Base-by-base conservation (phyloP, 1,284 basidiomycete genomes). In the Ceratobasidium sp. region DNA sequence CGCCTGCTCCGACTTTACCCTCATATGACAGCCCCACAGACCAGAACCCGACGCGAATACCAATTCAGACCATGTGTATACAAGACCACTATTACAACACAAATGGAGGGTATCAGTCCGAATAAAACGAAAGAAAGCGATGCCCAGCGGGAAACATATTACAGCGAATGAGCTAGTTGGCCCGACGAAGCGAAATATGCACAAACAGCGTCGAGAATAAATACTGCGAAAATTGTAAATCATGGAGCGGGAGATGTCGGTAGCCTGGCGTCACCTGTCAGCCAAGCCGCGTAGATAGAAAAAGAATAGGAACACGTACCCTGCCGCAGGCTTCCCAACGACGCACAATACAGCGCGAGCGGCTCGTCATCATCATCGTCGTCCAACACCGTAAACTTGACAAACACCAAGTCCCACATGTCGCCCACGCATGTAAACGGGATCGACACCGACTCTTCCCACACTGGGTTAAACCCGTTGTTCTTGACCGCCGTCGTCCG, bases 121-220 rank as follows among this genome's bases (percentile, higher is more conserved):
- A 54, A 54, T 53, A 30, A 54, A n/a, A 53, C 18, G 51, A 53
- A 53, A 42, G 42, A 33, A 59, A 25, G 7, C 1, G 42, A 14
- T 46, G 33, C 40, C 61, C 44, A 49, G 46, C 2, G 36, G 28
- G 38, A 30, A 21, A 59, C 38, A 42, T 40, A 25, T 40, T 7
- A 59, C 21, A 21, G 12, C 36, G 23, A 42, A 23, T 40, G 23
- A 59, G 11, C 6, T 40, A 38, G 4, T 23, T 59, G 25, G 72
- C 73, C 44, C 85, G 83, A 42, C 82, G 82, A 71, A 90, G 79
- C 53, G 83, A 79, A 74, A 88, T 83, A 56, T 84, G 80, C 40
- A 95, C 90, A 77, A 96, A 96, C 6, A 97, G 83, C 25, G 93
- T 95, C 44, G 94, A 92, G 80, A 95, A 96, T 56, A 96, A 82